Conservation (phyloP, 78 protist genomes). For the Diacronema lutheri region DNA sequence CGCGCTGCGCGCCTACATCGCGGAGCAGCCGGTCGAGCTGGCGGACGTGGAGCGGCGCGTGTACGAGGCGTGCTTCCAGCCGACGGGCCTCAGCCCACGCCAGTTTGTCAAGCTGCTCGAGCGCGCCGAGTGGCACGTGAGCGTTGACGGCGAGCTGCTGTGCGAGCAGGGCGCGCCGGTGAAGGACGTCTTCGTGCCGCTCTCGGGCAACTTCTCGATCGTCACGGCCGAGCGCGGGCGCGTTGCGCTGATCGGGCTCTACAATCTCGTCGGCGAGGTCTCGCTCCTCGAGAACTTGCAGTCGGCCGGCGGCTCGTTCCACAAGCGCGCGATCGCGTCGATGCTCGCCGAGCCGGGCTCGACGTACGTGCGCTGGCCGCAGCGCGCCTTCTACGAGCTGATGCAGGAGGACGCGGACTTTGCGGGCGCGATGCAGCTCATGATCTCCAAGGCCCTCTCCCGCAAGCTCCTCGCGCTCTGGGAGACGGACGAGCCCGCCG, state of each 20-base stretch:
- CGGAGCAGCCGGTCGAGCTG: neutral
- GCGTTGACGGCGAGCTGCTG: neutral
- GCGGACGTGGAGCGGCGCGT: neutral
- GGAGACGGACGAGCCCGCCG: no score
- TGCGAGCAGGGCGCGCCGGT: neutral
- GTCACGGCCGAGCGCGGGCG: neutral
- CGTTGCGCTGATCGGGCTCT: neutral
- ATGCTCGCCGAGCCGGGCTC: neutral
- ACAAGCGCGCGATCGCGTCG: neutral
- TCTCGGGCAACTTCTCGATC: neutral
- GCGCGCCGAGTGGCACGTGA: no score
- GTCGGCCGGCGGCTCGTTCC: no score
- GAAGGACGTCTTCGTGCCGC: neutral
- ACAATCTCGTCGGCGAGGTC: neutral
- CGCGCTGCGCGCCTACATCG: neutral
- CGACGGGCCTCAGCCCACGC: neutral
- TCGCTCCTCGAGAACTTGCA: conserved; percentile 1
- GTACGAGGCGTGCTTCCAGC: neutral
- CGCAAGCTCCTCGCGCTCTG: neutral
- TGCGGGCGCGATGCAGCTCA: neutral
- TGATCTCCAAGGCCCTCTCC: neutral
- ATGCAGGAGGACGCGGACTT: neutral
- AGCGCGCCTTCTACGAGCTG: neutral
- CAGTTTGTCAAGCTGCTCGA: neutral
- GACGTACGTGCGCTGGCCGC: neutral